Conservation (phyloP, 208 protist species). For the Sergeia podlipaevii region DNA sequence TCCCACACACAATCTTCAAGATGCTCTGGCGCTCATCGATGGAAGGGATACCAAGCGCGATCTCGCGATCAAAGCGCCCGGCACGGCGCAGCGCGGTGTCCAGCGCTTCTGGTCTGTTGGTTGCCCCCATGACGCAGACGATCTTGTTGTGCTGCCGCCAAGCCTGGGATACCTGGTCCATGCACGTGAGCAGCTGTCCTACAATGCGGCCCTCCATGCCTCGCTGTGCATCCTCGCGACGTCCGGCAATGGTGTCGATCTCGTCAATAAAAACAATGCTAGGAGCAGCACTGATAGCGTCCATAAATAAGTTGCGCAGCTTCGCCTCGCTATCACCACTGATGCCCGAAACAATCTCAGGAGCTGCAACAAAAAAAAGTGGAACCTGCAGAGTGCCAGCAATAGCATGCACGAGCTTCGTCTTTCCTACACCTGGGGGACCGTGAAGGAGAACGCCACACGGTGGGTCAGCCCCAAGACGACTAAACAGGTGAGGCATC, state of each 20-base stretch:
- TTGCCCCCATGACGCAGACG: slow-evolving; percentile 95
- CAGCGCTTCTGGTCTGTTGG: slow-evolving; percentile 95
- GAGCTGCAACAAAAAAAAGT: slow-evolving; percentile 94
- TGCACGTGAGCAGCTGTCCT: slow-evolving; percentile 98
- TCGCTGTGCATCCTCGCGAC: slow-evolving; percentile 92
- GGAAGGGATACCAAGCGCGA: slow-evolving; percentile 95
- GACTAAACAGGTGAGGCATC: slow-evolving; percentile 94
- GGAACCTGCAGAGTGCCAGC: slow-evolving; percentile 92
- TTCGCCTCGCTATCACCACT: slow-evolving; percentile 99
- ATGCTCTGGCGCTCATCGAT: slow-evolving; percentile 89
- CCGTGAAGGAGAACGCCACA: slow-evolving; percentile 96
- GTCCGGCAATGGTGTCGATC: slow-evolving; percentile 96
- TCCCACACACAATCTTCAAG: slow-evolving; percentile 77
- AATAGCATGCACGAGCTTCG: slow-evolving; percentile 95
- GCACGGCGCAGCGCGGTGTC: slow-evolving; percentile 96
- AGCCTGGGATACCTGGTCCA: slow-evolving; percentile 94
- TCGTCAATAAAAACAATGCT: slow-evolving; percentile 99
- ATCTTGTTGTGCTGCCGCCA: slow-evolving; percentile 87
- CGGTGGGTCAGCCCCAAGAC: slow-evolving; percentile 94
- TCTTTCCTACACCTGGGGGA: slow-evolving; percentile 96
- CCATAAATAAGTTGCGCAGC: slow-evolving; percentile 95
- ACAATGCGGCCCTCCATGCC: slow-evolving; percentile 99
- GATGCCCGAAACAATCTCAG: slow-evolving; percentile 97
- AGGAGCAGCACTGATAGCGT: slow-evolving; percentile 92
- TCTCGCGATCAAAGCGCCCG: slow-evolving; percentile 98